phyloP scores from a whole-genome alignment of 768 basidiomycete species.

The Trametes gibbosa region DNA sequence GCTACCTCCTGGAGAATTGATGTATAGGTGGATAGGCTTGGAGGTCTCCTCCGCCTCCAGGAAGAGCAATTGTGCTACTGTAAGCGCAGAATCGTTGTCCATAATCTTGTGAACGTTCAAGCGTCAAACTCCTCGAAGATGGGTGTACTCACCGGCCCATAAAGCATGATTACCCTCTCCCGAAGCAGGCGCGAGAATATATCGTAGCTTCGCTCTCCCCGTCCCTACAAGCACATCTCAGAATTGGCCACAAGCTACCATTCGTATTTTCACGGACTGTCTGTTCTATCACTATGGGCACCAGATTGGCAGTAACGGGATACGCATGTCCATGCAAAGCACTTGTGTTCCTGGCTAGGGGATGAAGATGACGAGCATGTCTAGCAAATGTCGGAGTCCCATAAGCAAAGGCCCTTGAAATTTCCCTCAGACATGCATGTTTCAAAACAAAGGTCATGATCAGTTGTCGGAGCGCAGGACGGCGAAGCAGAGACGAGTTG shows the following conservation, averaged over 20 bases:
- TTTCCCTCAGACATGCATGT: background rate
- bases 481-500: background rate
- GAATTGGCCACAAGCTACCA: conserved; percentile 45
- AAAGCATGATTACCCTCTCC: conserved; percentile 94
- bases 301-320: conserved; percentile 43
- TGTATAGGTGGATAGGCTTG: conserved; percentile 94
- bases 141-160: conserved; percentile 72
- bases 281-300: conserved; percentile 93
- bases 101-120: conserved; percentile 55
- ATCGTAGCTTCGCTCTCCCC: conserved; percentile 90
- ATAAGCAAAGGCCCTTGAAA: background rate
- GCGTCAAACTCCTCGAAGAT: no score
- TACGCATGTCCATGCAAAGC: conserved; percentile 7
- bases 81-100: conserved; percentile 84
- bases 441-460: conserved; percentile 10
- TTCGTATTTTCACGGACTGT: conserved; percentile 47
- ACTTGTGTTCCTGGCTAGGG: conserved; percentile 39
- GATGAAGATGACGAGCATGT: conserved; percentile 48
- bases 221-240: background rate
- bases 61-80: conserved; percentile 91
- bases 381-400: background rate
- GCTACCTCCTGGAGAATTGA: conserved; percentile 95
- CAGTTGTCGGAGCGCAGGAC: no score
- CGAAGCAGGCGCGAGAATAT: conserved; percentile 92
- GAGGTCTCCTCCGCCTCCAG: conserved; percentile 94